Base-by-base conservation (phyloP, 2,329 filamentous ascomycete genomes). In the Phaeoacremonium minimum region DNA sequence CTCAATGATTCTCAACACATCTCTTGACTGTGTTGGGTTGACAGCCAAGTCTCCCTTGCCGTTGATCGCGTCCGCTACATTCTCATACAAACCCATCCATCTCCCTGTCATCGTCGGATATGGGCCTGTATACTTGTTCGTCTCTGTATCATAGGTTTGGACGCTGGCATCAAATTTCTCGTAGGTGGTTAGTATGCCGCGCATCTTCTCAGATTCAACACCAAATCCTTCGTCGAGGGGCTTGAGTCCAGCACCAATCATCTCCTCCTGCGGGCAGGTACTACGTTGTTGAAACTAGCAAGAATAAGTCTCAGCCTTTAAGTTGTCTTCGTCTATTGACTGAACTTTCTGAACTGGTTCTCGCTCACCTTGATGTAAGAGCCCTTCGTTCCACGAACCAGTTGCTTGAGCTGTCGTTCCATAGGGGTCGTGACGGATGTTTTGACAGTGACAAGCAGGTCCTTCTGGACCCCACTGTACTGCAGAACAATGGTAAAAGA, bases 361-460 rank as follows among this genome's bases (percentile, higher is more conserved):
- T 37, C 38, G 38, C 34, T 26, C 32, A 60, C 60, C 48, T 69
- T 68, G 38, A 66, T 41, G 36, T 58, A 69, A 1, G 56, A 54
- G 1, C 78, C 79, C 52, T 79, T 73, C 2, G 73, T 75, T 15
- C 80, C 80, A 3, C 78, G 60, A 6, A 83, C 69, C 69, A 78
- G 82, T 56, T 70, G 83, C 35, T 77, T 63, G 42, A 83, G 54
- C 51, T 83, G 79, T 45, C 77, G 67, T 31, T 67, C 67, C 50
- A 83, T 74, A 2, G 72, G 66, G 38, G 70, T 77, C 28, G 83
- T 65, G 12, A 82, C 71, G 3, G 66, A 67, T 7, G 77, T 77
- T 56, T 82, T 83, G 26, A 70, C 71, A 0, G 79, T 78, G 5
- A 76, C 80, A 18, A 78, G 45, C 29, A 72, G 57, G 5, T 69